Base-by-base conservation (phyloP, 768 basidiomycete genomes). In the Daedaleopsis sinensis region DNA sequence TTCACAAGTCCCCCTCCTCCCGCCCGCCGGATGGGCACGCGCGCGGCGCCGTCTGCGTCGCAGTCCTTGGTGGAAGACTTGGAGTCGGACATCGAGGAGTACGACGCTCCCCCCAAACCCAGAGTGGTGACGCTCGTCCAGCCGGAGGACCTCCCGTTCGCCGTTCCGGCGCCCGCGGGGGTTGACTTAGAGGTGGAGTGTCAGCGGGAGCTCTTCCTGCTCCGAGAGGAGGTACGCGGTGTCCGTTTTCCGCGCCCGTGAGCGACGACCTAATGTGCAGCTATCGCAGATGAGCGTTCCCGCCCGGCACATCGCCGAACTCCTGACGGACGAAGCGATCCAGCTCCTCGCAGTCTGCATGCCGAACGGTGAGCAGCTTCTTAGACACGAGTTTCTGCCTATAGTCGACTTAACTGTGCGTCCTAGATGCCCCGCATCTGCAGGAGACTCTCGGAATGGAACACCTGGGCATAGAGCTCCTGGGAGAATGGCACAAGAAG, bases 211-310 rank as follows among this genome's bases (percentile, higher is more conserved):
- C 59, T 70, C 7, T 19, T 21, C 21, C 23, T 8, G 19, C 57
- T 65, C 16, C 58, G 69, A n/a, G 39, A 19, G 6, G 15, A 61
- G 62, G 69, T 70, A 15, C 38, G 61, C 21, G 16, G 9, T 1
- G 23, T 9, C 3, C 36, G 36, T 24, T 13, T 5, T 39, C 44
- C 44, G 42, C 12, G 10, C 4, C 19, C 2, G 46, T 9, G n/a
- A 10, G 19, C 19, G 36, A 44, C 56, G 52, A 21, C 6, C 23
- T 46, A 10, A 48, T 37, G 32, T 39, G 39, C 2, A 13, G 11
- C 23, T 24, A 15, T 12, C 48, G 9, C 39, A 60, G 38, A 43
- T 52, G 42, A 27, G 56, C 5, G 8, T 0, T 21, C 48, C 59
- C 15, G 47, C 18, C 12, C 18, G 9, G 1, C 52, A 27, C 23